Percentiles rank a stretch among this genome's conserved stretches.
These are phyloP conservation scores for Cynanchum wilfordii DNA, from an alignment of 257 asterid species.

Conservation along the genomic window DNA sequence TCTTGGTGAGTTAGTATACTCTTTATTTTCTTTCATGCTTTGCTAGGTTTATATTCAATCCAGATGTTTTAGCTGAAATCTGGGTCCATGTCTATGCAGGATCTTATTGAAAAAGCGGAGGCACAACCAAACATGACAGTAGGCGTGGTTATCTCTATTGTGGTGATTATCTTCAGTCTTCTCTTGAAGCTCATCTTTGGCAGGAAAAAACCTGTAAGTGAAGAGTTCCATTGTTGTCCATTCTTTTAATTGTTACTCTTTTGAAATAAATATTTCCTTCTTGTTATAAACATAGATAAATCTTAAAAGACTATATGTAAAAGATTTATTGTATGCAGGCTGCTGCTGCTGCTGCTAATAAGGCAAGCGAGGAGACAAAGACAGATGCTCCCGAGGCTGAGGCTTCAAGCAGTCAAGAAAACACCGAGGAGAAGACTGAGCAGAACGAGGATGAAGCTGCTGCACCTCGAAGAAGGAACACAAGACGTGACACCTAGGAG, in stretches of 20 bases:
- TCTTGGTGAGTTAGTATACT: conserved; percentile 45
- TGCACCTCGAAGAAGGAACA: conserved; percentile 53
- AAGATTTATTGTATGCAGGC: conserved; percentile 36
- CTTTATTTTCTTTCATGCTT: not conserved
- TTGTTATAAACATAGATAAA: not conserved
- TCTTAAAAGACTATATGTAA: not conserved
- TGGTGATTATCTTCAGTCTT: conserved; percentile 52
- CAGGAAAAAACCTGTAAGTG: conserved; percentile 55
- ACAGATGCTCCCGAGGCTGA: conserved; percentile 51
- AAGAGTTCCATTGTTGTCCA: not conserved
- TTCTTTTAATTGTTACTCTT: too few relatives aligned
- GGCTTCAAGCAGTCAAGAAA: conserved; percentile 45
- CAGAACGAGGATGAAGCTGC: conserved; percentile 38
- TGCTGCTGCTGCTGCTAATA: conserved; percentile 13
- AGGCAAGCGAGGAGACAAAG: conserved; percentile 34
- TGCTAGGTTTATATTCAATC: not conserved
- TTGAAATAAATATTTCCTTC: not conserved
- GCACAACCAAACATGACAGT: conserved; percentile 71
- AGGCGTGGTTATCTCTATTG: conserved; percentile 47
- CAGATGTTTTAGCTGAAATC: conserved; percentile 3
- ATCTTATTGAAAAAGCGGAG: conserved; percentile 82
- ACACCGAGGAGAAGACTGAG: conserved; percentile 58
- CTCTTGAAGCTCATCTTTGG: conserved; percentile 68
- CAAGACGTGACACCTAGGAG: conserved; percentile 62
- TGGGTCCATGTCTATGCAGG: conserved; percentile 35